phyloP scores from a whole-genome alignment of 768 basidiomycete genomes.

The Tricholomella constricta region DNA sequence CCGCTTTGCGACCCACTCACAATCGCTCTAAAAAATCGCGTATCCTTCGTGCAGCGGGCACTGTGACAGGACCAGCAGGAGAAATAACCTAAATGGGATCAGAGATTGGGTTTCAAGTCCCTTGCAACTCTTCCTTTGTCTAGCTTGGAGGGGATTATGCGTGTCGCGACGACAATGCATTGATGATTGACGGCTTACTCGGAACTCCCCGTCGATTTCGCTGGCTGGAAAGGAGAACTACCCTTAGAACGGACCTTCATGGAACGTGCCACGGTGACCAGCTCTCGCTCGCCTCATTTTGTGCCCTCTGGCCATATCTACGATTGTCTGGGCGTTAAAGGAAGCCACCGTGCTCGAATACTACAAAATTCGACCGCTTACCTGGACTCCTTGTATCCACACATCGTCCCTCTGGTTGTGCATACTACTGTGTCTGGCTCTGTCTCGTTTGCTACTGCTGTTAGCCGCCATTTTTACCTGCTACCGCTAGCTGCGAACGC shows the following conservation, averaged over 20 bases:
- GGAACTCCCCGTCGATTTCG: slow-evolving; percentile 21
- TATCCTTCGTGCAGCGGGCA: not conserved
- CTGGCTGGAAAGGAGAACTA: slow-evolving; percentile 13
- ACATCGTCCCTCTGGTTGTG: not conserved
- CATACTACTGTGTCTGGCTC: not conserved
- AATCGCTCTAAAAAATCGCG: not conserved
- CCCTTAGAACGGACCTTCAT: slow-evolving; percentile 14
- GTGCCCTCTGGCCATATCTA: slow-evolving; percentile 10
- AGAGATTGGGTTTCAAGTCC: slow-evolving; percentile 8
- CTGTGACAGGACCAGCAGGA: not conserved
- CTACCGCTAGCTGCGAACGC: not conserved
- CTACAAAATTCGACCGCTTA: slow-evolving; percentile 13
- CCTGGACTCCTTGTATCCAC: not conserved
- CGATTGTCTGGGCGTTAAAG: slow-evolving; percentile 17
- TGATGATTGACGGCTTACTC: slow-evolving; percentile 12
- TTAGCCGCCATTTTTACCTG: not conserved
- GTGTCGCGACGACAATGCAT: slow-evolving; percentile 12
- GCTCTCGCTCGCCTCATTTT: slow-evolving; percentile 9
- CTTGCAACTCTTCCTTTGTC: slow-evolving; percentile 22
- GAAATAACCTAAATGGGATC: slow-evolving; percentile 6
- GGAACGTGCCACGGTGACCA: slow-evolving; percentile 21
- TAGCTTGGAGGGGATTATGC: slow-evolving; percentile 8
- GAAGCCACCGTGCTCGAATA: not conserved
- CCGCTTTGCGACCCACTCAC: not conserved
- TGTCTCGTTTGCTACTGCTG: not conserved